These are phyloP conservation scores for Mimosa bimucronata DNA, from an alignment of 306 rosid genomes.

Conservation along the genomic window DNA sequence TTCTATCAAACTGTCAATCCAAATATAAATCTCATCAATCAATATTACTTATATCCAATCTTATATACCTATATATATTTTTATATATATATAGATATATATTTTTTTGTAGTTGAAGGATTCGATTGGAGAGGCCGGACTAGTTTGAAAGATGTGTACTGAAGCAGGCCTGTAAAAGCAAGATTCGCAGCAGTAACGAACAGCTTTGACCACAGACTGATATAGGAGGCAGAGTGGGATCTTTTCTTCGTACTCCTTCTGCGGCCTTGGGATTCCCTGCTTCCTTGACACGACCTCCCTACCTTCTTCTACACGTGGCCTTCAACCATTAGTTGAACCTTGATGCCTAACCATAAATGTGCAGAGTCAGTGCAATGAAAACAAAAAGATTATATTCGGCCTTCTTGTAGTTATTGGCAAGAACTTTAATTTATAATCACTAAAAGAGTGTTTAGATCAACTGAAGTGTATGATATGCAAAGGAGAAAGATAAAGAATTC, in stretches of 20 bases:
- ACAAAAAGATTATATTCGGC: neutral
- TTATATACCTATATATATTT: too few relatives aligned
- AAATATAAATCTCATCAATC: too few relatives aligned
- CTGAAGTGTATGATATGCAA: neutral
- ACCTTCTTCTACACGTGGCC: too few relatives aligned
- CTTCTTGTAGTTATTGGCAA: neutral
- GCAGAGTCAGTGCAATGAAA: neutral
- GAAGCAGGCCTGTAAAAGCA: neutral
- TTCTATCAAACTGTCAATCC: too few relatives aligned
- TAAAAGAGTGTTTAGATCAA: neutral
- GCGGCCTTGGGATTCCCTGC: slow-evolving; percentile 4
- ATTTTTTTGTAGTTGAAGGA: too few relatives aligned
- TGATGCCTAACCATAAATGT: neutral
- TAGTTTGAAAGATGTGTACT: neutral
- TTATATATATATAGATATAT: too few relatives aligned
- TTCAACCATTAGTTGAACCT: neutral
- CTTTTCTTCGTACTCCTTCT: neutral
- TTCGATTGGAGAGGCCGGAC: neutral
- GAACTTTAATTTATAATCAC: neutral
- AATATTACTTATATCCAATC: too few relatives aligned
- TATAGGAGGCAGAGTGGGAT: neutral
- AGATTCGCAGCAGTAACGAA: neutral
- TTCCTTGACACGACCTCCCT: neutral
- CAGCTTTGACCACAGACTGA: neutral
- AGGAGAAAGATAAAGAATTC: neutral